Base-by-base conservation (phyloP, 257 asterid species). In the Lycium barbarum region DNA sequence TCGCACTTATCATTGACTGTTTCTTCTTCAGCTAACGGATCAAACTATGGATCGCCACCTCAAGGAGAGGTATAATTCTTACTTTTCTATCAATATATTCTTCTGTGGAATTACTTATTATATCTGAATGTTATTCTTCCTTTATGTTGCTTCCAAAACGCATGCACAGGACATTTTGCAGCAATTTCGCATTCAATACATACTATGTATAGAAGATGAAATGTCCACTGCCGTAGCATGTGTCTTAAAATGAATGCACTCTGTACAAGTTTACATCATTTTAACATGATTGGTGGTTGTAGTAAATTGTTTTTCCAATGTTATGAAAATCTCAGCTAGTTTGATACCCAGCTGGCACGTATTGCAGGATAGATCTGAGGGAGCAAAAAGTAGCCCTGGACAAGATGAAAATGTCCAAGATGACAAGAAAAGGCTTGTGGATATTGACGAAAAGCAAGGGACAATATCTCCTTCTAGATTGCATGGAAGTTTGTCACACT, bases 31-130 rank as follows among this genome's bases (percentile, higher is more conserved):
- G 10, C 73, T 20, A 70, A 53, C 9, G 71, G 89, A 71, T 90
- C 97, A 83, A 91, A 86, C 87, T 93, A 90, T 70, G 88, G 93
- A 78, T 91, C 92, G 71, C 90, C 94, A 1, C 92, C 93, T 84
- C 95, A 86, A 68, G 88, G 87, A 86, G 94, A 88, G 93, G 98
- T 93, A 87, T 35, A 5, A 33, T 9, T 51, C 26, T 36, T 17
- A 36, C 36, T 74, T 58, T 40, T 76, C 8, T 7, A 47, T 79
- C 13, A 84, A 47, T 76, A 51, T 13, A 22, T 14, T 51, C 47
- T 76, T 20, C 63, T 43, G 57, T 43, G 80, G 57, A 70, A 43
- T 72, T 57, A 43, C 43, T 36, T 47, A 49, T 36, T 38, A 20
- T n/a, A 49, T 35, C 51, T 73, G 82, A 63, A 3, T 7, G 3